phyloP scores from a whole-genome alignment of 805 yeast species.

The Metschnikowia vanudenii region DNA sequence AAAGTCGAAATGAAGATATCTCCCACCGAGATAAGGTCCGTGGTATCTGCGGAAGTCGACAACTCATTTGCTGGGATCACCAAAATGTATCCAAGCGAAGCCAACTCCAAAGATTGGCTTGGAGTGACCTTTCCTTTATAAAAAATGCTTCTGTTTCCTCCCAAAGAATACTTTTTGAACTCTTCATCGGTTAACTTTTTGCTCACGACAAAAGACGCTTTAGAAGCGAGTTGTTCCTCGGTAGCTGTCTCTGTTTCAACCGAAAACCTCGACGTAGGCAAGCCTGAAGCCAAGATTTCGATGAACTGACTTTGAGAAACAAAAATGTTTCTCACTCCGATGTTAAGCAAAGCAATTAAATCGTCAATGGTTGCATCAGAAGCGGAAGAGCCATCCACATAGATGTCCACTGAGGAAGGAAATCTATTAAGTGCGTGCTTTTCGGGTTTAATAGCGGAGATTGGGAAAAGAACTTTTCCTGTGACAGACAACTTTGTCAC shows the following conservation, averaged over 20 bases:
- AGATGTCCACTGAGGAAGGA: conserved; percentile 30
- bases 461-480: conserved; percentile 36
- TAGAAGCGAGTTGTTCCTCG: conserved; percentile 18
- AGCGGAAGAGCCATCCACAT: conserved; percentile 29
- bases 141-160: conserved; percentile 35
- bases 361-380: conserved; percentile 38
- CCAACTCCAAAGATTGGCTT: conserved; percentile 27
- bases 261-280: conserved; percentile 19
- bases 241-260: conserved; percentile 11
- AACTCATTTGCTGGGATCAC: conserved; percentile 28
- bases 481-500: conserved; percentile 29
- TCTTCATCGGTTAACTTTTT: conserved; percentile 16
- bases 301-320: conserved; percentile 24
- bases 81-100: conserved; percentile 34
- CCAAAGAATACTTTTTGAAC: conserved; percentile 20
- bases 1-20: conserved; percentile 51
- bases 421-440: conserved; percentile 34
- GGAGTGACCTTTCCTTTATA: conserved; percentile 21
- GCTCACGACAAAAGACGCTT: conserved; percentile 24
- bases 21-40: conserved; percentile 35
- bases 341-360: conserved; percentile 49
- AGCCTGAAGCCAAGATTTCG: conserved; percentile 14
- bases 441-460: conserved; percentile 23
- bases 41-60: conserved; percentile 27
- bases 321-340: conserved; percentile 54